Conservation (phyloP, 2,329 filamentous ascomycete genomes). For the Neonectria coccinea region DNA sequence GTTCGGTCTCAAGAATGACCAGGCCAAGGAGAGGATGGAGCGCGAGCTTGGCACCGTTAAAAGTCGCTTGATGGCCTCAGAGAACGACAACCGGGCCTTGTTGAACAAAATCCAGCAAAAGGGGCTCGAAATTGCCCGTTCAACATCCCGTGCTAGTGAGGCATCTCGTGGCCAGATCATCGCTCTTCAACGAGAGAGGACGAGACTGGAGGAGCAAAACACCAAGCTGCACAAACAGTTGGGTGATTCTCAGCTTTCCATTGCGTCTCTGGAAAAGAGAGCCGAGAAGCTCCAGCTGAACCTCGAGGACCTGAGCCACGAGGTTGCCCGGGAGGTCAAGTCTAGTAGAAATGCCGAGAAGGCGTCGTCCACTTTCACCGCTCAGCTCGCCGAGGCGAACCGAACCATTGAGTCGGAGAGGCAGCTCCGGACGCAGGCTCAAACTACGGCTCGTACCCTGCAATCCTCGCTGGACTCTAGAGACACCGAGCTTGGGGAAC, state of each 20-base stretch:
- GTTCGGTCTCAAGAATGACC: slow-evolving; percentile 90
- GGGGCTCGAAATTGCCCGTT: slow-evolving; percentile 93
- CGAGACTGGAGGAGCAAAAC: slow-evolving; percentile 84
- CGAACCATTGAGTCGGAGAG: slow-evolving; percentile 90
- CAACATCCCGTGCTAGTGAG: slow-evolving; percentile 86
- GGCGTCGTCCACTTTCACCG: slow-evolving; percentile 79
- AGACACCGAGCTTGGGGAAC: slow-evolving; percentile 83
- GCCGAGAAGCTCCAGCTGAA: slow-evolving; percentile 91
- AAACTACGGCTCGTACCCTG: slow-evolving; percentile 84
- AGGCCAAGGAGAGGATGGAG: slow-evolving; percentile 93
- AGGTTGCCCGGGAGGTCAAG: slow-evolving; percentile 90
- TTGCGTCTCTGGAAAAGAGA: slow-evolving; percentile 90
- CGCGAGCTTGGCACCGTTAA: slow-evolving; percentile 92
- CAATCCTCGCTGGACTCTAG: slow-evolving; percentile 83
- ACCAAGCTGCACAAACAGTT: slow-evolving; percentile 84
- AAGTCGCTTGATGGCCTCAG: slow-evolving; percentile 87
- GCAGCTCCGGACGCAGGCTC: slow-evolving; percentile 85
- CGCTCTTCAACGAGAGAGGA: slow-evolving; percentile 84
- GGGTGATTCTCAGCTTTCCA: slow-evolving; percentile 83
- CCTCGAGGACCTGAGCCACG: slow-evolving; percentile 92
- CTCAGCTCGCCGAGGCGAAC: slow-evolving; percentile 89
- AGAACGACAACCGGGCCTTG: slow-evolving; percentile 95
- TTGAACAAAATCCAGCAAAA: slow-evolving; percentile 98
- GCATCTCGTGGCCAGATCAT: slow-evolving; percentile 81
- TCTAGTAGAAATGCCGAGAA: slow-evolving; percentile 91